A percentile compares a stretch with the other conserved stretches of the same genome.
These are phyloP conservation scores for Hansenula lynferdii DNA, from an alignment of 1,139 yeast species.

Conservation along the genomic window DNA sequence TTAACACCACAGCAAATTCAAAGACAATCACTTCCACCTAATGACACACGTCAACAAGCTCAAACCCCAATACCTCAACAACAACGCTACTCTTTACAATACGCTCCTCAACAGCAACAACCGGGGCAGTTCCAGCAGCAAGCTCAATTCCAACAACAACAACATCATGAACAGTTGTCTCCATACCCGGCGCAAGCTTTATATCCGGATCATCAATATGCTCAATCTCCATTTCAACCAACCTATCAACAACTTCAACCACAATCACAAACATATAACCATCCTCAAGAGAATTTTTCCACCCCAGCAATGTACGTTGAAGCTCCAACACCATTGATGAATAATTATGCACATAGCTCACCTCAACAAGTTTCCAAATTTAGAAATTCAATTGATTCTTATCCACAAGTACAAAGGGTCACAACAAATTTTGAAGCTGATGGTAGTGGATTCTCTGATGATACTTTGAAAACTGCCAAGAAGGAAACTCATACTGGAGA, in stretches of 20 bases:
- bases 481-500: constrained; percentile 20
- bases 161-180: constrained; percentile 8
- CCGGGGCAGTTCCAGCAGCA: constrained; percentile 9
- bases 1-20: constrained; percentile 7
- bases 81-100: constrained; percentile 6
- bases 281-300: neutral
- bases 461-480: constrained; percentile 13
- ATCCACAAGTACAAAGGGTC: constrained; percentile 1
- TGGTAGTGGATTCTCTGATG: constrained; percentile 19
- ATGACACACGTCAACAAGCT: constrained; percentile 7
- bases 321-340: constrained; percentile 10
- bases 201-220: constrained; percentile 4
- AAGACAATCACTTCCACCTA: constrained; percentile 13
- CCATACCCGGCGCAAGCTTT: constrained; percentile 11
- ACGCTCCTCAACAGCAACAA: constrained; percentile 6
- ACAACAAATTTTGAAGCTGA: constrained; percentile 9
- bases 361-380: constrained; percentile 3
- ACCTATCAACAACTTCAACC: constrained; percentile 1
- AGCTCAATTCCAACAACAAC: constrained; percentile 9
- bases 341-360: constrained; percentile 1
- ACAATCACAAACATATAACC: neutral
- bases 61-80: constrained; percentile 10
- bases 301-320: constrained; percentile 10
- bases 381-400: constrained; percentile 12
- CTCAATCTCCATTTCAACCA: constrained; percentile 2